phyloP scores from a whole-genome alignment of 805 yeast genomes.

The Cyberlindnera saturnus region DNA sequence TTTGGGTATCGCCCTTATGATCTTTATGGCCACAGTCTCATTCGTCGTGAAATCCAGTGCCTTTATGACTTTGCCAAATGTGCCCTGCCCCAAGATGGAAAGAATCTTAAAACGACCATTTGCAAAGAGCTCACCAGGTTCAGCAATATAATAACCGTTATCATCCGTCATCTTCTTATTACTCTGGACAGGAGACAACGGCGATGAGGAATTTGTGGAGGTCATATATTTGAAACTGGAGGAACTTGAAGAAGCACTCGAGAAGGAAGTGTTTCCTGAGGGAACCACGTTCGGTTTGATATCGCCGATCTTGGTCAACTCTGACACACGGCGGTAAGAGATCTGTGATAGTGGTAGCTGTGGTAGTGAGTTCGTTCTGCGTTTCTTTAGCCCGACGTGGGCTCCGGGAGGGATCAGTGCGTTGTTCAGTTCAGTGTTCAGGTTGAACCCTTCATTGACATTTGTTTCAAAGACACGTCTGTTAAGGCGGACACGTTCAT shows the following conservation, averaged over 20 bases:
- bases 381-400: slow-evolving; percentile 32
- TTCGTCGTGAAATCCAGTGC: slow-evolving; percentile 64
- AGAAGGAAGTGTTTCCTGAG: slow-evolving; percentile 4
- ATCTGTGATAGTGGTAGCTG: slow-evolving; percentile 45
- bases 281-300: slow-evolving; percentile 29
- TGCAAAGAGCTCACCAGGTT: slow-evolving; percentile 57
- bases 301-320: slow-evolving; percentile 35
- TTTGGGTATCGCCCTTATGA: slow-evolving; percentile 86
- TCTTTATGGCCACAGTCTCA: slow-evolving; percentile 74
- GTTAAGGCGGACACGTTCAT: not conserved
- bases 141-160: slow-evolving; percentile 69
- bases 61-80: slow-evolving; percentile 84
- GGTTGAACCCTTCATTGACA: slow-evolving; percentile 10
- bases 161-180: slow-evolving; percentile 19
- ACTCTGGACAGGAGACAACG: slow-evolving; percentile 15
- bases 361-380: slow-evolving; percentile 48
- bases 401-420: slow-evolving; percentile 3
- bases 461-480: not conserved
- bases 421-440: slow-evolving; percentile 7
- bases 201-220: slow-evolving; percentile 6
- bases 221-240: slow-evolving; percentile 2
- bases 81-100: slow-evolving; percentile 80
- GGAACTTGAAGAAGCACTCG: slow-evolving; percentile 5
- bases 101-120: slow-evolving; percentile 61
- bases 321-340: slow-evolving; percentile 31